Percentiles rank a stretch among this genome's conserved stretches.
Evolutionary conservation across 202 grass and related monocot genomes (phyloP).

Genomic region (Hordeum pubiflorum): DNA sequence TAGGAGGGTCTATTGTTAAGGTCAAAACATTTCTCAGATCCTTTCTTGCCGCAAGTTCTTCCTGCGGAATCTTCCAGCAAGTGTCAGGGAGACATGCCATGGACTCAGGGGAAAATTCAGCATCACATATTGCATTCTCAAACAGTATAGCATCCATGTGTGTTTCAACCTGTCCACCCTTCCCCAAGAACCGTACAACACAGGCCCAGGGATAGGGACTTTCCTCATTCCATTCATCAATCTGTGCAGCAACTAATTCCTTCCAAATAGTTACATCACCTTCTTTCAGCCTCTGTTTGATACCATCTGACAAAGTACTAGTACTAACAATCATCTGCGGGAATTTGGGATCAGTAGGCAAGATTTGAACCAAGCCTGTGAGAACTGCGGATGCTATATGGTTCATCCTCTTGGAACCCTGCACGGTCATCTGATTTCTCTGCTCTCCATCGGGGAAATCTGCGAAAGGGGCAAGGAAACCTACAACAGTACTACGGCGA

Average conservation of each 20-base stretch:
- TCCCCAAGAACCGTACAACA: slow-evolving; percentile 57
- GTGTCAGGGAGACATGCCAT: slow-evolving; percentile 58
- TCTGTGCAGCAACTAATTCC: slow-evolving; percentile 68
- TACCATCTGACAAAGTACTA: slow-evolving; percentile 47
- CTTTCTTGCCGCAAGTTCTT: slow-evolving; percentile 69
- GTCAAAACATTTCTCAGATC: slow-evolving; percentile 70
- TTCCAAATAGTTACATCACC: slow-evolving; percentile 46
- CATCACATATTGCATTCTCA: slow-evolving; percentile 60
- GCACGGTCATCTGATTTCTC: slow-evolving; percentile 27
- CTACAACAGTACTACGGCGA: slow-evolving; percentile 62
- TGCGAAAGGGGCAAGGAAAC: slow-evolving; percentile 63
- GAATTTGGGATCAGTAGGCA: slow-evolving; percentile 74
- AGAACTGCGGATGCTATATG: slow-evolving; percentile 25
- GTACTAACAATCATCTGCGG: slow-evolving; percentile 67
- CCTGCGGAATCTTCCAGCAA: slow-evolving; percentile 56
- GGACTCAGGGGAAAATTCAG: slow-evolving; percentile 52
- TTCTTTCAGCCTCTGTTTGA: slow-evolving; percentile 51
- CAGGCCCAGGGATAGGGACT: slow-evolving; percentile 52
- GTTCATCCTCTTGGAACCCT: slow-evolving; percentile 38
- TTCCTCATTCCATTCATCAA: slow-evolving; percentile 84
- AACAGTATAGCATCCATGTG: slow-evolving; percentile 92
- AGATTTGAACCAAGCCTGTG: slow-evolving; percentile 36
- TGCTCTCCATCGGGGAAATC: slow-evolving; percentile 43
- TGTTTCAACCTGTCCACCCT: slow-evolving; percentile 63
- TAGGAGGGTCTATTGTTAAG: slow-evolving; percentile 81